Evolutionary conservation across 129 eudicot genomes (phyloP).

Genomic region (Chrysanthemum seticuspe): DNA sequence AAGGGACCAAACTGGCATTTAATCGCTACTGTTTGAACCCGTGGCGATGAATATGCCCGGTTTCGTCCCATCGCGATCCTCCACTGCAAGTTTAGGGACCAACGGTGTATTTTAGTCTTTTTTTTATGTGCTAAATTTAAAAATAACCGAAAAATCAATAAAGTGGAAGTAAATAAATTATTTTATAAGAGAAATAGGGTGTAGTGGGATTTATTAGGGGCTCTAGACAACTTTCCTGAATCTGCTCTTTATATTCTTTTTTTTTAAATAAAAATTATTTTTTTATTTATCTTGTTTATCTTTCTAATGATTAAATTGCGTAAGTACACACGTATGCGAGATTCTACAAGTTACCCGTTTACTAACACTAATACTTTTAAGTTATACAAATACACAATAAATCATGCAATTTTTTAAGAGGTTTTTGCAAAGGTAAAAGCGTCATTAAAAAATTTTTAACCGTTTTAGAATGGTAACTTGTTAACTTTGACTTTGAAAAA

Average conservation of each 20-base stretch:
- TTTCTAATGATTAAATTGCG: constrained; percentile 16
- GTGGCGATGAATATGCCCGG: too few species aligned
- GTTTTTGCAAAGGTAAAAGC: too few species aligned
- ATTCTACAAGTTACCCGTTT: constrained; percentile 14
- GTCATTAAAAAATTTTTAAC: too few species aligned
- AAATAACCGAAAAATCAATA: neutral
- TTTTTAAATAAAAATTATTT: neutral
- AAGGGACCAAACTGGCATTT: too few species aligned
- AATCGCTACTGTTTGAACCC: too few species aligned
- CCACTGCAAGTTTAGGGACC: too few species aligned
- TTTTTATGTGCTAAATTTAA: too few species aligned
- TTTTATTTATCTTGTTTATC: neutral
- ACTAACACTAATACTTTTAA: neutral
- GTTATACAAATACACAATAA: neutral
- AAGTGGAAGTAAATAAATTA: neutral
- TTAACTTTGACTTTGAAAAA: too few species aligned
- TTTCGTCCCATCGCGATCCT: too few species aligned
- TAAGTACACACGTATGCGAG: constrained; percentile 1
- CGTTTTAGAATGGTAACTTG: too few species aligned
- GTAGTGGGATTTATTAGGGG: constrained; percentile 29
- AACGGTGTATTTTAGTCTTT: too few species aligned
- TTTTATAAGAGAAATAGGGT: neutral
- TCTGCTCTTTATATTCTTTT: constrained; percentile 4
- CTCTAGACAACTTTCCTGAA: constrained; percentile 33
- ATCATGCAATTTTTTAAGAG: neutral